Evolutionary conservation across 73 alveolate genomes (phyloP), one percentile per base, ranked within the genome.

Genomic region (Effrenium voratum): DNA sequence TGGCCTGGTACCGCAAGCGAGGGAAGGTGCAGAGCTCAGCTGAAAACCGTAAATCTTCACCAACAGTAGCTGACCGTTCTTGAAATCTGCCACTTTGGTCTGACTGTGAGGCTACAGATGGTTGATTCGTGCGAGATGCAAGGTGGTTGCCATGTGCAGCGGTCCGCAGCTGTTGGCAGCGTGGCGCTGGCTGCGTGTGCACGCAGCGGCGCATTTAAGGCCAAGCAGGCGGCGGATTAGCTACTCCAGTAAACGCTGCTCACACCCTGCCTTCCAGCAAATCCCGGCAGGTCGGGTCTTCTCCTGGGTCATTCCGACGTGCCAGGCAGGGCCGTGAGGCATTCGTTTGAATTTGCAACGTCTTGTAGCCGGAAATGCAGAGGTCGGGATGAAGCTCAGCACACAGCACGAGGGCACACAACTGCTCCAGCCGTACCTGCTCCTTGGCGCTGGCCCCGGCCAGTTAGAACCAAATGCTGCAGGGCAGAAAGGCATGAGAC

Each of bases 181-280:
- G 36, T 88, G 95, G 95, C 84, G 84, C 70, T 88, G 95, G 95
- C 95, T 88, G 40, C 95, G 95, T 15, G 95, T 88, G 19, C 95
- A 88, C 28, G 94, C 94, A 28, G 94, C 82, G 13, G 63, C 84
- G 49, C 86, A 80, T 80, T 12, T 32, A 6, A 26, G 32, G 66
- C 24, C 34, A 5, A 10, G 1, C 19, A 49, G 2, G 5, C 52
- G 3, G 45, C 75, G 47, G 49, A 28, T 26, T 81, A 26, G 41
- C 76, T 47, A 10, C 73, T 36, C 36, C 30, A 19, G 40, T 34
- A 38, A 52, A 16, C 30, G 36, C 73, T 26, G 30, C 30, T 2
- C 34, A 28, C 73, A 1, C 30, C 73, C 34, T 59, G 73, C 73
- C 73, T 59, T 5, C 15, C 22, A n/a, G n/a, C n/a, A n/a, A n/a